Evolutionary conservation across 805 yeast species (phyloP), one percentile per base, ranked within the genome.

Genomic region (Pichia rugopelliculosa): DNA sequence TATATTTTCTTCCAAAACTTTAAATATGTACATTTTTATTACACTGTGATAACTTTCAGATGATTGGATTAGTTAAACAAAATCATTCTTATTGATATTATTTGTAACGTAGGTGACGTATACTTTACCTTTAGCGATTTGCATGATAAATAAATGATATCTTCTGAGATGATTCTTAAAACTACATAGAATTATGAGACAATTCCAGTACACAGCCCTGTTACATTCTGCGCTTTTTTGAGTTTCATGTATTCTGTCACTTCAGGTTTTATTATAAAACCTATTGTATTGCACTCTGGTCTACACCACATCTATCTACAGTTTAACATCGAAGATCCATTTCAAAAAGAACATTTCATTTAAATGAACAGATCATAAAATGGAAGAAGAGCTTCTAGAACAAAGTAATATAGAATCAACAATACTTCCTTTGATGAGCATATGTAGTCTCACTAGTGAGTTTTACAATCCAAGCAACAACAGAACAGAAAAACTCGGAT

Each of bases 401-500:
- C 34, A 30, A 3, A 30, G 34, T n/a, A 38, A 38, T 12, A 17
- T 30, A 8, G 47, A 44, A 17, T 38, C 42, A 12, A 46, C 49
- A 11, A 25, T 37, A 4, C 23, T 30, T 7, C 37, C 44, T 11
- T 18, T 46, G 2, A 9, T 33, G 4, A 34, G 33, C 9, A 34
- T 49, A 7, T 39, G 46, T 20, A 36, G 33, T 17, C 15, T 42
- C 20, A 47, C 46, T 9, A 46, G 44, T 9, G 42, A 39, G n/a
- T 49, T 27, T 23, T 25, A 22, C n/a, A 30, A 30, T n/a, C 13
- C 13, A 13, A 15, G 6, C 2, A n/a, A 27, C 15, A 15, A 10
- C 34, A 30, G 2, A n/a, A 6, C 18, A 2, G 34, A 30, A 18
- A 30, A 30, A 15, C n/a, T 30, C 7, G 34, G 18, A 15, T 30